phyloP scores from a whole-genome alignment of 2,329 filamentous ascomycete species.

The Kalmusia sp. region DNA sequence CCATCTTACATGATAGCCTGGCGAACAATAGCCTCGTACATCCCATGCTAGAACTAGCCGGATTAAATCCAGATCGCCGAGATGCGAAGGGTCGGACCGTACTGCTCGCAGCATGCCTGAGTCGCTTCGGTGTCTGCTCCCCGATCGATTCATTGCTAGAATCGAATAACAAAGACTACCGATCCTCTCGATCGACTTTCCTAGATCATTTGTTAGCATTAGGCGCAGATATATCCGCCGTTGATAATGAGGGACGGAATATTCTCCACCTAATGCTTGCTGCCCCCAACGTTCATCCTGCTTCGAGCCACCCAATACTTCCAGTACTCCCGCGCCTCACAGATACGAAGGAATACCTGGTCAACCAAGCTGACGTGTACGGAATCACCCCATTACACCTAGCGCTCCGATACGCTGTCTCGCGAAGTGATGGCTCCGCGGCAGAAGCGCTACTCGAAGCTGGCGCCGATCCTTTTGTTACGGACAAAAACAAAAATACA shows the following conservation, averaged over 20 bases:
- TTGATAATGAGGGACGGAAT: slow-evolving; percentile 13
- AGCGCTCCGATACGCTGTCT: slow-evolving; percentile 1
- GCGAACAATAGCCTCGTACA: slow-evolving; percentile 4
- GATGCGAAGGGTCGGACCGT: slow-evolving; percentile 13
- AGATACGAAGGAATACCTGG: slow-evolving; percentile 1
- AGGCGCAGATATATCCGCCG: slow-evolving; percentile 12
- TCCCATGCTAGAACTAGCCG: slow-evolving; percentile 1
- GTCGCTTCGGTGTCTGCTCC: neutral
- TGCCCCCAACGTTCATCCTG: neutral
- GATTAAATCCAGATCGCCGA: slow-evolving; percentile 11
- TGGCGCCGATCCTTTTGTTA: slow-evolving; percentile 10
- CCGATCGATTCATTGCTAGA: slow-evolving; percentile 5
- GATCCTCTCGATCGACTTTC: neutral
- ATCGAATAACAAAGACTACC: no score
- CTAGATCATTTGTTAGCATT: slow-evolving; percentile 5
- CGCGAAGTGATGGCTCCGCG: neutral
- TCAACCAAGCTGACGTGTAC: slow-evolving; percentile 11
- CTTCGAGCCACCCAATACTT: neutral
- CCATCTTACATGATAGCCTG: slow-evolving; percentile 15
- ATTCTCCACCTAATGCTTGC: slow-evolving; percentile 16
- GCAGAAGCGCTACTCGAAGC: slow-evolving; percentile 12
- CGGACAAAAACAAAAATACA: slow-evolving; percentile 14
- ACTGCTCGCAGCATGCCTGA: slow-evolving; percentile 10
- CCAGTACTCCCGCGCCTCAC: neutral
- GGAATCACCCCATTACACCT: slow-evolving; percentile 18